Percentiles rank a stretch among this genome's conserved stretches.
These are phyloP conservation scores for Mentha longifolia DNA, from an alignment of 257 asterid genomes.

Conservation along the genomic window DNA sequence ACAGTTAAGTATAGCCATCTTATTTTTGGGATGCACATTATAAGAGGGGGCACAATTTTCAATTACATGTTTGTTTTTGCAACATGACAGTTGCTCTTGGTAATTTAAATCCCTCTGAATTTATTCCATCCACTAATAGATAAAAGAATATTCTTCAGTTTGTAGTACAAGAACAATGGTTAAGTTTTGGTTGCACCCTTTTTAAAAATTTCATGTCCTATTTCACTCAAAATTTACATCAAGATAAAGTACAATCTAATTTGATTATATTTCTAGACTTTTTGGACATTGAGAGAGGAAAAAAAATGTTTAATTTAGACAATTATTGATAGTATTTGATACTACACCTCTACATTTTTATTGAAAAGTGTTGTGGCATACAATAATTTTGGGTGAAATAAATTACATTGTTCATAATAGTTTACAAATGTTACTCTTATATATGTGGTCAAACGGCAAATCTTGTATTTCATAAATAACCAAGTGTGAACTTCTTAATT, in stretches of 20 bases:
- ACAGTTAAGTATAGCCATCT: slow-evolving; percentile 26
- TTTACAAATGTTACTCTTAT: no score
- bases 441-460: no score
- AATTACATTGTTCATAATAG: not conserved
- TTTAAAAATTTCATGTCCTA: slow-evolving; percentile 30
- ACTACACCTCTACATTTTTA: no score
- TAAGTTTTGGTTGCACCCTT: slow-evolving; percentile 11
- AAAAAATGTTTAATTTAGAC: not conserved
- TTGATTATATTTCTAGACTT: not conserved
- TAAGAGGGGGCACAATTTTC: slow-evolving; percentile 40
- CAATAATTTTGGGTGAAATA: not conserved
- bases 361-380: not conserved
- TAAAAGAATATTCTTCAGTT: slow-evolving; percentile 51
- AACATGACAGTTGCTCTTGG: slow-evolving; percentile 36
- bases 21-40: slow-evolving; percentile 39
- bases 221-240: not conserved
- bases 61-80: slow-evolving; percentile 36
- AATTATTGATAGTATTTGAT: not conserved
- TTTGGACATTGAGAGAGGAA: not conserved
- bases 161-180: slow-evolving; percentile 20
- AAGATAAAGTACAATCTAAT: not conserved
- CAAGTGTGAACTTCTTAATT: not conserved
- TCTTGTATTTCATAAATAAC: not conserved
- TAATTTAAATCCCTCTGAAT: slow-evolving; percentile 37
- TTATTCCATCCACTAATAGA: slow-evolving; percentile 37